Evolutionary conservation across 192 early-diverging fungal genomes (phyloP).

Genomic region (Coemansia sp.): DNA sequence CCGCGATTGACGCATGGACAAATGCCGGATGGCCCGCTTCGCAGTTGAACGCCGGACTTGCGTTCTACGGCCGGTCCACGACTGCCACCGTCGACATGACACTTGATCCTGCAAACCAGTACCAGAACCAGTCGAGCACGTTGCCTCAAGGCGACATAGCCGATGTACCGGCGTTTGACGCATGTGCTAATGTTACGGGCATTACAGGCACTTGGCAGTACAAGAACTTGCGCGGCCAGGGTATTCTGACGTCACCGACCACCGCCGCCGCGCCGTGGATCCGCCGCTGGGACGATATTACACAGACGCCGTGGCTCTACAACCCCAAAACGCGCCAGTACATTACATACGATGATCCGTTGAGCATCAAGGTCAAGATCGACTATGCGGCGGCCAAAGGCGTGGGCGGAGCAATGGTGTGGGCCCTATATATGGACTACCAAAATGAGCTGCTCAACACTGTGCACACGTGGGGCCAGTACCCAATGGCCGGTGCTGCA

Average conservation of each 20-base stretch:
- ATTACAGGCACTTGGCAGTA: conserved; percentile 66
- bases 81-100: conserved; percentile 54
- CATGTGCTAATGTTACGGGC: conserved; percentile 50
- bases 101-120: conserved; percentile 48
- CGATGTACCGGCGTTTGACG: conserved; percentile 57
- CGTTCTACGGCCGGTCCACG: conserved; percentile 63
- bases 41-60: conserved; percentile 62
- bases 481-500: not conserved
- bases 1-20: conserved; percentile 57
- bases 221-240: conserved; percentile 61
- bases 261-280: conserved; percentile 62
- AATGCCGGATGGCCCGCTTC: conserved; percentile 58
- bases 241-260: conserved; percentile 42
- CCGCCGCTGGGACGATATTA: conserved; percentile 61
- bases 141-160: conserved; percentile 56
- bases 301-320: conserved; percentile 62
- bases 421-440: conserved; percentile 48
- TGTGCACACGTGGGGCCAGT: conserved; percentile 28
- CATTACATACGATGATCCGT: conserved; percentile 77
- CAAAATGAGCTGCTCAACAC: conserved; percentile 59
- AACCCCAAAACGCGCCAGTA: conserved; percentile 58
- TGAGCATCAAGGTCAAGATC: conserved; percentile 64
- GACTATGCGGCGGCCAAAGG: conserved; percentile 52
- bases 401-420: conserved; percentile 65
- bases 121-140: conserved; percentile 33